Conservation (phyloP, 805 yeast species). For the Monosporozyma siamensis region DNA sequence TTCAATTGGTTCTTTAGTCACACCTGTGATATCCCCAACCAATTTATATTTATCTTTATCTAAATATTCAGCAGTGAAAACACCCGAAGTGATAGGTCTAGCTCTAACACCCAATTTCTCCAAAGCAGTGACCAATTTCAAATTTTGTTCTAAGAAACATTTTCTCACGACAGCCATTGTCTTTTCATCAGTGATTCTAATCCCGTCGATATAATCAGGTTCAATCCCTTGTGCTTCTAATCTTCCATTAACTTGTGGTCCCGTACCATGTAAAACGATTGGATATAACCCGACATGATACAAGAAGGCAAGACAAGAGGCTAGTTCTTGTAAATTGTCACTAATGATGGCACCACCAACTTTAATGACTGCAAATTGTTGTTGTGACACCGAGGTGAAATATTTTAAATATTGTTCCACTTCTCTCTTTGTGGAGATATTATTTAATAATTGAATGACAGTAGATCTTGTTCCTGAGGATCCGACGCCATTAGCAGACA, state of each 20-base stretch:
- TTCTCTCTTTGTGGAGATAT: conserved; percentile 94
- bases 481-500: conserved; percentile 19
- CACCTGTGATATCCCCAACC: conserved; percentile 83
- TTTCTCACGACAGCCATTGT: conserved; percentile 95
- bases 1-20: conserved; percentile 82
- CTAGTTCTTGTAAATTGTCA: conserved; percentile 84
- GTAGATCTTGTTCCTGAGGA: conserved; percentile 68
- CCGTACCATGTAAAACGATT: conserved; percentile 94
- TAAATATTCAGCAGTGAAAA: conserved; percentile 84
- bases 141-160: conserved; percentile 91
- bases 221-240: conserved; percentile 90
- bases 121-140: conserved; percentile 88
- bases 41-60: conserved; percentile 85
- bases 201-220: conserved; percentile 93
- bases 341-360: conserved; percentile 99
- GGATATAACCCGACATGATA: conserved; percentile 98
- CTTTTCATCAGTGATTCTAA: conserved; percentile 85
- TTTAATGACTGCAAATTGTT: conserved; percentile 95
- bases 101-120: conserved; percentile 97
- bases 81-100: conserved; percentile 97
- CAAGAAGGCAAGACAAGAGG: conserved; percentile 88
- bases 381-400: conserved; percentile 91
- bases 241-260: conserved; percentile 94
- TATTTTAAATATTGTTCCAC: conserved; percentile 96
- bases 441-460: conserved; percentile 87